A percentile compares a stretch with the other conserved stretches of the same genome.
phyloP scores from a whole-genome alignment of 1,139 yeast species.

The Suhomyces kunorum region DNA sequence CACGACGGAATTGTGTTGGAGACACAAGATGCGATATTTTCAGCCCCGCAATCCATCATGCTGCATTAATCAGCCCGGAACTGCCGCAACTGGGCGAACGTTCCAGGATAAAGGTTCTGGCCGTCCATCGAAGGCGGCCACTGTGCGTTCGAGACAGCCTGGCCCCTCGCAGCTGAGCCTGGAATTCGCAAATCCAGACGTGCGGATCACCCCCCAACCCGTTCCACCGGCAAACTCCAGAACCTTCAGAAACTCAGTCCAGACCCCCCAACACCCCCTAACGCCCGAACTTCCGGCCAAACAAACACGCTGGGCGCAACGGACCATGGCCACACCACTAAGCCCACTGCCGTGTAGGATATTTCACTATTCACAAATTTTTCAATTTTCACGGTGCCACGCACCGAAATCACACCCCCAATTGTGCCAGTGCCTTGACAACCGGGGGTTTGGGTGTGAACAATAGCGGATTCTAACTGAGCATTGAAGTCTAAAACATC shows the following conservation, averaged over 20 bases:
- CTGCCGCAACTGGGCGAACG: background rate
- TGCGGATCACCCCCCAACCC: no score
- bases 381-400: background rate
- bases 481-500: slow-evolving; percentile 1
- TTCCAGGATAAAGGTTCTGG: background rate
- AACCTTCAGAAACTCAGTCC: no score
- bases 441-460: background rate
- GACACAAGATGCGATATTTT: no score
- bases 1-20: no score
- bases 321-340: no score
- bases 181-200: no score
- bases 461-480: background rate
- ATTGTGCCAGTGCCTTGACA: background rate
- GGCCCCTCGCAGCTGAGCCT: background rate
- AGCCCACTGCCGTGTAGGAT: no score
- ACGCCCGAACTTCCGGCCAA: no score
- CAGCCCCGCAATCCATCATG: background rate
- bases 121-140: background rate
- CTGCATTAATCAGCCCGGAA: slow-evolving; percentile 1
- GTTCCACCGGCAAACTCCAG: no score
- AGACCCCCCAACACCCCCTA: no score
- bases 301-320: no score
- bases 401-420: background rate
- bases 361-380: background rate
- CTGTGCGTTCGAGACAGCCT: background rate